phyloP scores from a whole-genome alignment of 2,329 filamentous ascomycete genomes.

The Cadophora sp. region DNA sequence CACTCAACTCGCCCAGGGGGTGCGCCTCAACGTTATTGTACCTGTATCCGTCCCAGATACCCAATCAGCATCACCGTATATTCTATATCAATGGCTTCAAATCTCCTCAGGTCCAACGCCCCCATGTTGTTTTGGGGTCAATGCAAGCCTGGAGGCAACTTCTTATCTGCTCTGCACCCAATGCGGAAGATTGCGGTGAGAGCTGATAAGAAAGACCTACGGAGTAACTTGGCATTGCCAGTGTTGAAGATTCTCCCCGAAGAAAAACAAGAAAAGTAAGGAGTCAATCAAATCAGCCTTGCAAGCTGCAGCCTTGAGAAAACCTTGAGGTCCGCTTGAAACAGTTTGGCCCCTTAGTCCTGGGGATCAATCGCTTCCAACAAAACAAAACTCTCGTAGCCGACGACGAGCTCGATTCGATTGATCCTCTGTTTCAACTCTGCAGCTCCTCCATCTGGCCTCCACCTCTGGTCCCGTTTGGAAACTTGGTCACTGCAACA shows the following conservation, averaged over 20 bases:
- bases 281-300: conserved; percentile 4
- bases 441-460: not conserved
- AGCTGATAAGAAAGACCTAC: conserved; percentile 13
- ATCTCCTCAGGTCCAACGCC: conserved; percentile 18
- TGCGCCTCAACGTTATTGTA: conserved; percentile 24
- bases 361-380: not conserved
- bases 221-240: conserved; percentile 1
- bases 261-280: not conserved
- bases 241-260: not conserved
- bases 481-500: not conserved
- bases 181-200: conserved; percentile 9
- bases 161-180: conserved; percentile 6
- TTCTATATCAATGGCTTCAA: conserved; percentile 27
- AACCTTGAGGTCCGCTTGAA: conserved; percentile 9
- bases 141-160: conserved; percentile 3
- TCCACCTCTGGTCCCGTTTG: not conserved
- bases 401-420: not conserved
- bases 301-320: conserved; percentile 2
- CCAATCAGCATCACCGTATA: conserved; percentile 23
- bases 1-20: not conserved
- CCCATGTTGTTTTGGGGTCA: conserved; percentile 5
- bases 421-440: not conserved
- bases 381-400: not conserved
- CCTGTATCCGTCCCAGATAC: conserved; percentile 7
- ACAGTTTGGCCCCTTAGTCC: not conserved